Conservation (phyloP, 208 protist species). For the Crithidia mellificae region DNA sequence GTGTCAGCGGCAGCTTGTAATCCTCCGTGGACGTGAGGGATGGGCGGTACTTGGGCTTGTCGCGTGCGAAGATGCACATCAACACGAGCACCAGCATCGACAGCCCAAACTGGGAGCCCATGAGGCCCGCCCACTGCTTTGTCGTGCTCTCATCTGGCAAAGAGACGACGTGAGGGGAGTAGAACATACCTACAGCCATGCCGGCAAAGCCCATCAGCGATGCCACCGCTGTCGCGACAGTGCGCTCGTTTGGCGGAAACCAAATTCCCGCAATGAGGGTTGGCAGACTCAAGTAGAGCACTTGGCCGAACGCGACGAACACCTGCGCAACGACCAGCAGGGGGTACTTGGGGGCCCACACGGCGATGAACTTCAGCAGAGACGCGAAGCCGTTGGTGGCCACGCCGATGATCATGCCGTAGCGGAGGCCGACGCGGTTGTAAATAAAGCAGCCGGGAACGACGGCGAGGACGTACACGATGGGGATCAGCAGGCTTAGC, state of each 20-base stretch:
- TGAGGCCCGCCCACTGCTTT: slow-evolving; percentile 32
- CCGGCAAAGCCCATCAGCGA: slow-evolving; percentile 51
- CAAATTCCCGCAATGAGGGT: slow-evolving; percentile 51
- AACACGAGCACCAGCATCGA: slow-evolving; percentile 25
- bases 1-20: slow-evolving; percentile 17
- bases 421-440: slow-evolving; percentile 49
- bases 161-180: slow-evolving; percentile 48
- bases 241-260: slow-evolving; percentile 54
- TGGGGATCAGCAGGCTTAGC: slow-evolving; percentile 40
- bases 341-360: slow-evolving; percentile 36
- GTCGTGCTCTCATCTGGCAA: slow-evolving; percentile 25
- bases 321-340: slow-evolving; percentile 48
- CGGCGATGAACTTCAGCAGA: slow-evolving; percentile 48
- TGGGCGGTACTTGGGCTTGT: slow-evolving; percentile 35
- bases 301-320: slow-evolving; percentile 38
- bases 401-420: slow-evolving; percentile 39
- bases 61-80: slow-evolving; percentile 24
- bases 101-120: slow-evolving; percentile 41
- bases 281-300: slow-evolving; percentile 45
- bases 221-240: slow-evolving; percentile 47
- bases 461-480: slow-evolving; percentile 44
- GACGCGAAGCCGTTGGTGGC: slow-evolving; percentile 30
- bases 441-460: slow-evolving; percentile 44
- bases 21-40: slow-evolving; percentile 31
- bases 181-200: slow-evolving; percentile 71